Conservation (phyloP, 306 rosid species). For the Parietaria judaica region DNA sequence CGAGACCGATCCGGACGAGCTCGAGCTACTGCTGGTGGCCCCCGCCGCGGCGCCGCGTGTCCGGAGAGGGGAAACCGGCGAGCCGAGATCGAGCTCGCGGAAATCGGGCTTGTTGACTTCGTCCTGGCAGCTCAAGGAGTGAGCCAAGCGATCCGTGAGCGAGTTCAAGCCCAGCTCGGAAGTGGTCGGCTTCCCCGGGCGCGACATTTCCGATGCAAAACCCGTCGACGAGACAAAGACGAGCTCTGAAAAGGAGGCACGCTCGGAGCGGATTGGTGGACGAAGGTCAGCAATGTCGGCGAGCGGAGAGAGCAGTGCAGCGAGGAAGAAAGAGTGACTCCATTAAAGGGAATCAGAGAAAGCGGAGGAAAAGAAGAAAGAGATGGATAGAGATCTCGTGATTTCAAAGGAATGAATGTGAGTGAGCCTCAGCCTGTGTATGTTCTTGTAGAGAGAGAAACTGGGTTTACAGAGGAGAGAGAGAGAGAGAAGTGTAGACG, state of each 20-base stretch:
- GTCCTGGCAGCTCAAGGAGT: constrained; percentile 46
- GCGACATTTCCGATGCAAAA: constrained; percentile 51
- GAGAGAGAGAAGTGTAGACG: constrained; percentile 22
- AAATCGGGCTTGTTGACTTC: constrained; percentile 78
- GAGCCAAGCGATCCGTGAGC: constrained; percentile 52
- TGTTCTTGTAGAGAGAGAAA: background rate
- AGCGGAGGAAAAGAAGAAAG: constrained; percentile 6
- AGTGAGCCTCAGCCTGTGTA: constrained; percentile 28
- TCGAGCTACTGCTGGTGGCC: constrained; percentile 66
- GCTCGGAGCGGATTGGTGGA: background rate
- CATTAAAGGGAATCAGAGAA: constrained; percentile 30
- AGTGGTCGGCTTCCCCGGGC: constrained; percentile 44
- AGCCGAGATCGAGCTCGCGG: constrained; percentile 88
- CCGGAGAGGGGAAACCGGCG: constrained; percentile 86
- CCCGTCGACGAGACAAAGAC: background rate
- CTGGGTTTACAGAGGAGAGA: constrained; percentile 19
- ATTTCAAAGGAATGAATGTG: constrained; percentile 81
- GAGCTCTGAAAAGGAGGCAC: constrained; percentile 6
- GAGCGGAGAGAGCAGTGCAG: constrained; percentile 11
- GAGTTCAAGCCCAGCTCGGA: constrained; percentile 35
- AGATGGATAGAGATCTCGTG: constrained; percentile 87
- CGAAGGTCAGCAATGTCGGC: constrained; percentile 44
- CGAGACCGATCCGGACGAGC: constrained; percentile 86
- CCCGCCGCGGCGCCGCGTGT: constrained; percentile 39
- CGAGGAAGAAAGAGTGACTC: constrained; percentile 5